Conservation (phyloP, 2,329 filamentous ascomycete species). For the Sporothrix schenckii region DNA sequence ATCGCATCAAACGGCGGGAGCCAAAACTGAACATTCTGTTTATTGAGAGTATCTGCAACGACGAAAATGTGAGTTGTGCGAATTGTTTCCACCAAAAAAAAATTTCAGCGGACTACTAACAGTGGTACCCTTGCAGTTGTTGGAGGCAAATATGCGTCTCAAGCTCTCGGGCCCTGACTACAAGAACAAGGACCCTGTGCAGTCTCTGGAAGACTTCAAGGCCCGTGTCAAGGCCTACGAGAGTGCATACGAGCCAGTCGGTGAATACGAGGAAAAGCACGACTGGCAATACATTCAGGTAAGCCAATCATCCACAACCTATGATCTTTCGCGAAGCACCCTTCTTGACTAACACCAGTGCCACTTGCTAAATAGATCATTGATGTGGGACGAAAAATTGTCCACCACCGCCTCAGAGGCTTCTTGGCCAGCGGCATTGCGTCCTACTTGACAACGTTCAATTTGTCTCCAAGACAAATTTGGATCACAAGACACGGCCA, state of each 20-base stretch:
- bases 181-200: slow-evolving; percentile 84
- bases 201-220: slow-evolving; percentile 88
- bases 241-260: slow-evolving; percentile 88
- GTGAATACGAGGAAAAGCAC: slow-evolving; percentile 85
- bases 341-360: slow-evolving; percentile 4
- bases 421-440: slow-evolving; percentile 92
- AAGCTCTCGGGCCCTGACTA: slow-evolving; percentile 97
- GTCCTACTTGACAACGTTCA: slow-evolving; percentile 95
- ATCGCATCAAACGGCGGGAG: slow-evolving; percentile 78
- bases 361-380: slow-evolving; percentile 66
- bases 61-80: slow-evolving; percentile 59
- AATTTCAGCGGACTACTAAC: neutral
- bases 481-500: slow-evolving; percentile 98
- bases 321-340: neutral
- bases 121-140: slow-evolving; percentile 52
- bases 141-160: slow-evolving; percentile 95
- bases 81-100: neutral
- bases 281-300: slow-evolving; percentile 91
- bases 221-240: slow-evolving; percentile 90
- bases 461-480: slow-evolving; percentile 90
- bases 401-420: slow-evolving; percentile 85
- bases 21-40: slow-evolving; percentile 91
- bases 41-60: slow-evolving; percentile 90
- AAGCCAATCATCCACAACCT: slow-evolving; percentile 34
- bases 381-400: slow-evolving; percentile 91